phyloP scores from a whole-genome alignment of 129 eudicot species.

The Scalesia atractyloides region DNA sequence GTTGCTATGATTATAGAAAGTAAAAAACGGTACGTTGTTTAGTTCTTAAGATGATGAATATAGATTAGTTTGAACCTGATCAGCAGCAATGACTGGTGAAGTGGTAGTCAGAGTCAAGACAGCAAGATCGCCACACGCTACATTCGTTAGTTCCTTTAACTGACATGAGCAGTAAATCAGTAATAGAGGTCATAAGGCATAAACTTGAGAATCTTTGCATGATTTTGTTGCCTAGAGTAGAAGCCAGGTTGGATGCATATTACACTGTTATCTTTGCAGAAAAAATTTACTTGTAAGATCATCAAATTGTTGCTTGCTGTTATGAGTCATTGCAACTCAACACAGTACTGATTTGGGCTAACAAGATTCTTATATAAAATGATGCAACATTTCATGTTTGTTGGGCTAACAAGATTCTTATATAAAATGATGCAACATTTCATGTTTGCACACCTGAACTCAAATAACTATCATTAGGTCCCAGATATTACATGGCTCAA shows the following conservation, averaged over 20 bases:
- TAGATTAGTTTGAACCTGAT: constrained; percentile 47
- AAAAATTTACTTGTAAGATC: background rate
- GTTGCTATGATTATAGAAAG: background rate
- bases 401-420: too few species aligned
- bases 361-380: too few species aligned
- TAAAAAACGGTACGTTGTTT: background rate
- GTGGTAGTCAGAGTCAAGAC: constrained; percentile 77
- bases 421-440: too few species aligned
- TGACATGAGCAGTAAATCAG: constrained; percentile 9
- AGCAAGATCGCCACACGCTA: constrained; percentile 84
- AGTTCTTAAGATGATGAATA: background rate
- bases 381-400: too few species aligned
- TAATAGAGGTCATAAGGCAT: background rate
- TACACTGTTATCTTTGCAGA: background rate
- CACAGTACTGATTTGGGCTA: background rate
- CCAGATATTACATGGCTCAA: background rate
- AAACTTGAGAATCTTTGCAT: constrained; percentile 1
- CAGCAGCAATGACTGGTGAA: constrained; percentile 88
- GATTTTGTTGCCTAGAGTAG: background rate
- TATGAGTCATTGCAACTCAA: background rate
- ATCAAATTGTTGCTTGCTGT: background rate
- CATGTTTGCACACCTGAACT: too few species aligned
- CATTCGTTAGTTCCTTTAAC: constrained; percentile 63
- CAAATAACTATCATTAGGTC: too few species aligned
- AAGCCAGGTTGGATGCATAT: background rate